phyloP scores from a whole-genome alignment of 768 basidiomycete genomes.

The Leccinellum albellum region DNA sequence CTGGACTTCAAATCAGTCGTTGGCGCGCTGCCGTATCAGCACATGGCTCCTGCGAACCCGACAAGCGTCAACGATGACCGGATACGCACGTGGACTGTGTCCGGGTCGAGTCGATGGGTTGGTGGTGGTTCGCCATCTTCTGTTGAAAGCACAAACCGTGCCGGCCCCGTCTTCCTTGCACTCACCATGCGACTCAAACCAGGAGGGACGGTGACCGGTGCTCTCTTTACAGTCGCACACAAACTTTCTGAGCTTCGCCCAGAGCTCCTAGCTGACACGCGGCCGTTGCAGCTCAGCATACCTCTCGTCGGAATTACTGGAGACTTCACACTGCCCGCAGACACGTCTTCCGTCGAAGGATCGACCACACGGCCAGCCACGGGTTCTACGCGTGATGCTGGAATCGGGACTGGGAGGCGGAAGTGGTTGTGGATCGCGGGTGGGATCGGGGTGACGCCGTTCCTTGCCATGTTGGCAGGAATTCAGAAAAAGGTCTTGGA shows the following conservation, averaged over 20 bases:
- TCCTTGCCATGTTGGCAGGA: conserved; percentile 50
- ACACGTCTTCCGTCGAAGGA: background rate
- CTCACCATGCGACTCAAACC: conserved; percentile 58
- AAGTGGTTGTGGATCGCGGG: conserved; percentile 55
- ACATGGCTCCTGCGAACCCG: conserved; percentile 51
- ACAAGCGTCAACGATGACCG: conserved; percentile 59
- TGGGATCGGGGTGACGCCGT: conserved; percentile 66
- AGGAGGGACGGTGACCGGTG: conserved; percentile 51
- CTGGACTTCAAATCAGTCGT: conserved; percentile 53
- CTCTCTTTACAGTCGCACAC: conserved; percentile 47
- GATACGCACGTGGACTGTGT: conserved; percentile 64
- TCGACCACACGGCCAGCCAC: background rate
- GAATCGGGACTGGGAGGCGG: background rate
- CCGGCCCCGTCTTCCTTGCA: conserved; percentile 25
- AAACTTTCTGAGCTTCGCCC: conserved; percentile 39
- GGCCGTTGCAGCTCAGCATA: conserved; percentile 38
- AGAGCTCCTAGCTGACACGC: conserved; percentile 39
- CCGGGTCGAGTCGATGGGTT: conserved; percentile 27
- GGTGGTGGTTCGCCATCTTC: background rate
- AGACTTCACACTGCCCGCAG: conserved; percentile 40
- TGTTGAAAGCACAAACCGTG: background rate
- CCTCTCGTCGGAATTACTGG: conserved; percentile 52
- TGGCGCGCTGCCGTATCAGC: conserved; percentile 45
- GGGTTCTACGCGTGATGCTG: background rate
- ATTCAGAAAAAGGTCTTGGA: background rate